Base-by-base conservation (phyloP, 2,329 filamentous ascomycete species). In the Diplodia intermedia region DNA sequence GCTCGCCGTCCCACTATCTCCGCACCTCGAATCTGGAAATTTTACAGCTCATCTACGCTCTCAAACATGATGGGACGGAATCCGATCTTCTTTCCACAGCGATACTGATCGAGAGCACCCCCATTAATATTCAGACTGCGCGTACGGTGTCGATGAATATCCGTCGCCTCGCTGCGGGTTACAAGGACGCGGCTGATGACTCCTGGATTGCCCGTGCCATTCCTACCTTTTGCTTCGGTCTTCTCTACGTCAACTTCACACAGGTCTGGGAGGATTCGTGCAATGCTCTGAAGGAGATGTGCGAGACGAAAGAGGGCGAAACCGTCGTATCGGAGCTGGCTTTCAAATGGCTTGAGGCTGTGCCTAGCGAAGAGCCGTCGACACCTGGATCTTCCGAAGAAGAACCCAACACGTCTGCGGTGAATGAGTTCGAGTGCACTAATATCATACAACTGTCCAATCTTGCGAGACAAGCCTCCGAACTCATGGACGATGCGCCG, bases 241-340 rank as follows among this genome's bases (percentile, higher is more conserved):
- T 97, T 79, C 85, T 98, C 69, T 95, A 94, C 0, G 89, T 97
- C 60, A 92, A 91, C 72, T 84, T 97, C 71, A 87, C 93, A 0
- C 93, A 93, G 43, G 84, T 96, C 6, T 97, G 94, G 92, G 92
- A 97, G 69, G 92, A 97, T 73, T 87, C 92, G 0, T 88, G 90
- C 62, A 86, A 89, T 66, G 89, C 91, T 0, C 81, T 99, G 74
- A 91, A 92, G 74, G 85, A 90, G 63, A 89, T 99, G 66, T 86
- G 89, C 23, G 86, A 91, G 71, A 86, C 85, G 26, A 89, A 90
- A 71, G 79, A 82, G 49, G 93, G 92, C 26, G 93, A 97, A 75
- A 88, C 90, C 38, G 82, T 86, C 20, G 85, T 97, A 47, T 88
- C 90, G 1, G 84, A 87, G 2, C 82, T 94, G 63, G 90, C 91